Evolutionary conservation across 2,329 filamentous ascomycete genomes (phyloP), one percentile per base, ranked within the genome.

Genomic region (Verruconis gallopava): DNA sequence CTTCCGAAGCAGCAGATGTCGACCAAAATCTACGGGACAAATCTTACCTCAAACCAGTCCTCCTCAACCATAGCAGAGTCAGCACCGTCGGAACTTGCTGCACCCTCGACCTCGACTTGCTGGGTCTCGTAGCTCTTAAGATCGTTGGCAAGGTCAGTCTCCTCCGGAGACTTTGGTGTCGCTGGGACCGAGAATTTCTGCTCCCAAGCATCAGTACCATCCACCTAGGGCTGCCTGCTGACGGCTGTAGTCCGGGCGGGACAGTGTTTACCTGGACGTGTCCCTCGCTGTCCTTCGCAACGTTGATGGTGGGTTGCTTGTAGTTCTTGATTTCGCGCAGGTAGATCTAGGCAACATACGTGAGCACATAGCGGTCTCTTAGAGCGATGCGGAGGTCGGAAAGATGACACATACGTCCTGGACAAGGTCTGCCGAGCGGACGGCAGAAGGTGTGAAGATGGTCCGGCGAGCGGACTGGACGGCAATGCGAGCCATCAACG

Each of bases 101-200:
- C 77, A 52, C 89, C 89, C 73, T 96, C 89, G 51, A 96, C 80
- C 68, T 98, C 91, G 53, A 95, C 88, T 55, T 80, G 75, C 73
- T 93, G 85, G 62, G 69, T 75, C 76, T 96, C 89, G 75, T 98
- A 98, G 62, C 85, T 80, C 71, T 91, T 81, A 63, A 98, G 70
- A 65, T 85, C 89, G 65, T 75, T 81, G 60, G 88, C 85, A 50
- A 98, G 82, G 67, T 94, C 84, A 66, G 80, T 69, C 75, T 96
- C 89, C 68, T 96, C 91, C 61, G 91, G 91, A 25, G 86, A 93
- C 60, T 74, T 67, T 58, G 91, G 89, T 45, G 86, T 66, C 64
- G 82, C 78, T 56, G 91, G 91, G 50, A 80, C 62, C 58, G 62
- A 60, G 73, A 96, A 98, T 63, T 78, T 84, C 25, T 30, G 25